These are phyloP conservation scores for Furcasterigmium sp. DNA, from an alignment of 2,329 filamentous ascomycete genomes.

Conservation along the genomic window DNA sequence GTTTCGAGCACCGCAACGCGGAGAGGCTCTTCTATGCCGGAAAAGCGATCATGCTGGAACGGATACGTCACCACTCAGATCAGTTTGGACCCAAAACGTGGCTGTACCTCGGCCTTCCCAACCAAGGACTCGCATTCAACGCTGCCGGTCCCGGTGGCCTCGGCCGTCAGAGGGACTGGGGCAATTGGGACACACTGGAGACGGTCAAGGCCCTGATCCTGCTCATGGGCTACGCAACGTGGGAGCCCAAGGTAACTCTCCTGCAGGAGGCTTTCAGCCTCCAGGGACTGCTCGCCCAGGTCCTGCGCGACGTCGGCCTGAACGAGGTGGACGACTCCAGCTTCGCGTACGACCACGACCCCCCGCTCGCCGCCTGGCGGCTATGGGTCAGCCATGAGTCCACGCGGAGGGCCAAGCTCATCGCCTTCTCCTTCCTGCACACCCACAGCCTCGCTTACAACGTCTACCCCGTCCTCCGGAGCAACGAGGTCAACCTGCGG, in stretches of 20 bases:
- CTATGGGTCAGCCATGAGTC: constrained; percentile 26
- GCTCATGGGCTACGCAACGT: constrained; percentile 32
- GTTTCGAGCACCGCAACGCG: constrained; percentile 28
- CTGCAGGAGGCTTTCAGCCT: constrained; percentile 27
- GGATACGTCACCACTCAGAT: constrained; percentile 16
- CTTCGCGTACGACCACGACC: constrained; percentile 1
- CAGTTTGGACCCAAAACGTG: constrained; percentile 18
- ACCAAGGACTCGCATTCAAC: constrained; percentile 1
- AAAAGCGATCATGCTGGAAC: constrained; percentile 24
- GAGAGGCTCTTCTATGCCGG: constrained; percentile 26
- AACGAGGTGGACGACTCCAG: constrained; percentile 17
- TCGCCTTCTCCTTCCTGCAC: constrained; percentile 31
- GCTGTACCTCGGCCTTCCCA: constrained; percentile 16
- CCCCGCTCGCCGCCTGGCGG: constrained; percentile 17
- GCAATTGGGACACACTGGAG: constrained; percentile 23
- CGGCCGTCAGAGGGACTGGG: constrained; percentile 8
- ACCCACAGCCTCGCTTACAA: constrained; percentile 33
- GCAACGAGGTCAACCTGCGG: constrained; percentile 27
- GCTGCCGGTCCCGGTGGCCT: background rate
- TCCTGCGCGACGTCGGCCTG: constrained; percentile 26
- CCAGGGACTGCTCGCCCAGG: constrained; percentile 25
- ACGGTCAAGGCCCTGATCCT: constrained; percentile 25
- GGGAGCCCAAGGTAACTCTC: constrained; percentile 25
- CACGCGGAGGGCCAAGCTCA: constrained; percentile 25
- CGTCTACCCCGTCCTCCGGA: constrained; percentile 27